phyloP scores from a whole-genome alignment of 345 rosid genomes.

The Citrus australasica region DNA sequence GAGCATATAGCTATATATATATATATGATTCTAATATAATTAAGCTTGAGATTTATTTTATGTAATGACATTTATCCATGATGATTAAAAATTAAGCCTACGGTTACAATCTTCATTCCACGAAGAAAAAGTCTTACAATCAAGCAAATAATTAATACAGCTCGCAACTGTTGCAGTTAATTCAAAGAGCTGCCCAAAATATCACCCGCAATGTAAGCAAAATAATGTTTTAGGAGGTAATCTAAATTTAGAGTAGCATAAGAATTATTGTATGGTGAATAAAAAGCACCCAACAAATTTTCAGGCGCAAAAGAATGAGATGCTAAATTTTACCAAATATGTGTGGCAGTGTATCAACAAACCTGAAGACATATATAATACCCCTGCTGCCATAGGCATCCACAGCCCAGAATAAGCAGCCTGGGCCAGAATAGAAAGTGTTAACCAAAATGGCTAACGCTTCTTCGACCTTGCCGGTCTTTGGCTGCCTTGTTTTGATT shows the following conservation, averaged over 20 bases:
- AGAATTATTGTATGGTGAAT: not conserved
- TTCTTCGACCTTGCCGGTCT: slow-evolving; percentile 26
- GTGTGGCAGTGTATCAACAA: not conserved
- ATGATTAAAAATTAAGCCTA: too few species aligned
- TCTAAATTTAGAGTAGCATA: not conserved
- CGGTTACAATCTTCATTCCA: too few species aligned
- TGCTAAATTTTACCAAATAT: too few species aligned
- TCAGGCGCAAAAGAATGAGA: not conserved
- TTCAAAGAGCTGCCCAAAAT: too few species aligned
- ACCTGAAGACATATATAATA: slow-evolving; percentile 21
- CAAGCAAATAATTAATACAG: too few species aligned
- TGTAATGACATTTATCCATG: too few species aligned
- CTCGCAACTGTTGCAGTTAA: too few species aligned
- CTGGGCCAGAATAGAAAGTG: slow-evolving; percentile 60
- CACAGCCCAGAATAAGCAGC: slow-evolving; percentile 50
- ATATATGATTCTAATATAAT: too few species aligned
- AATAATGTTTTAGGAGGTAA: not conserved
- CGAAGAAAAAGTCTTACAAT: too few species aligned
- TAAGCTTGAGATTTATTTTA: too few species aligned
- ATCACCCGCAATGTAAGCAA: too few species aligned
- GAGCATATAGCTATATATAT: too few species aligned
- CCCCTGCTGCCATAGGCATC: slow-evolving; percentile 3
- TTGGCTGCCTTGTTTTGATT: slow-evolving; percentile 51
- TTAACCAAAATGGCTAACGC: slow-evolving; percentile 23
- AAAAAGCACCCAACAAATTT: not conserved